Evolutionary conservation across 140 eudicot genomes (phyloP).

Genomic region (Senecio squalidus): DNA sequence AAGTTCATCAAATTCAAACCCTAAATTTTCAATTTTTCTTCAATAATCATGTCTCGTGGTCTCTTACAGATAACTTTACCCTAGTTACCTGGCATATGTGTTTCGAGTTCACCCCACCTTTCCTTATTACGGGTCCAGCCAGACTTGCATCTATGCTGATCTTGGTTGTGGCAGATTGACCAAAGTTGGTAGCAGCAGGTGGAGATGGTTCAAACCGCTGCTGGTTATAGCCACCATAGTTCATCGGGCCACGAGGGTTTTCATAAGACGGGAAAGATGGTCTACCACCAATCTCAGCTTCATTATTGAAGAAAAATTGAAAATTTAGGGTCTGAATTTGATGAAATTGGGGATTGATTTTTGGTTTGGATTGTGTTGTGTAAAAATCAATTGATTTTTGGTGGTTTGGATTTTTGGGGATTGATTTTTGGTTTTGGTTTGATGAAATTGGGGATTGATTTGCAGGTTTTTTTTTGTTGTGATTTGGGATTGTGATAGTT

Average conservation of each 20-base stretch:
- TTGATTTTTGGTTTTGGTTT: no score
- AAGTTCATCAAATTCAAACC: no score
- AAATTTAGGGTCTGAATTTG: no score
- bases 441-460: no score
- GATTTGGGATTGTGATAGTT: no score
- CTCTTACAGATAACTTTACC: slow-evolving; percentile 50
- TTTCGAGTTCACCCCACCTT: slow-evolving; percentile 52
- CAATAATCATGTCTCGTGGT: slow-evolving; percentile 50
- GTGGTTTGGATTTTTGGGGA: no score
- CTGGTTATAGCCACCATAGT: slow-evolving; percentile 22
- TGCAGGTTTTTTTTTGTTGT: no score
- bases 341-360: no score
- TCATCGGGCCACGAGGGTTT: slow-evolving; percentile 41
- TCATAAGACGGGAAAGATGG: slow-evolving; percentile 28
- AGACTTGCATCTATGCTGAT: slow-evolving; percentile 51
- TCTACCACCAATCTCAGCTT: slow-evolving; percentile 43
- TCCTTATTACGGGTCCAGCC: slow-evolving; percentile 57
- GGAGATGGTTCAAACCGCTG: slow-evolving; percentile 38
- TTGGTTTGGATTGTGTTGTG: no score
- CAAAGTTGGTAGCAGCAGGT: slow-evolving; percentile 44
- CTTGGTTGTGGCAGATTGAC: slow-evolving; percentile 60
- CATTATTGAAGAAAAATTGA: no score
- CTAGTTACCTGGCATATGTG: slow-evolving; percentile 52
- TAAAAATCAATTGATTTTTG: no score
- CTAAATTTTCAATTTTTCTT: no score